These are phyloP conservation scores for Pelargonium citronellum DNA, from an alignment of 441 rosid species.

Conservation along the genomic window DNA sequence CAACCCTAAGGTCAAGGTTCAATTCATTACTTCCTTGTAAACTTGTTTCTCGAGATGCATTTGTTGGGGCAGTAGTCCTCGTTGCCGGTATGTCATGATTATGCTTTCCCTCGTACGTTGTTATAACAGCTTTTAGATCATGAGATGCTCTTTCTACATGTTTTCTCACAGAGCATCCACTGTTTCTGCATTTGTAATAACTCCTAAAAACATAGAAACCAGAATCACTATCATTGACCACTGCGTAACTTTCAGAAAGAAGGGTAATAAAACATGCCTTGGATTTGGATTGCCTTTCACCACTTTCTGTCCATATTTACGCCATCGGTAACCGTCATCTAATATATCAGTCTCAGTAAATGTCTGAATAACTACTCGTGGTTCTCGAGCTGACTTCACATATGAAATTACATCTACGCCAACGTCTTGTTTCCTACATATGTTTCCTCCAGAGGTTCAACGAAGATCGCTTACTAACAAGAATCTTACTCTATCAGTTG, in stretches of 20 bases:
- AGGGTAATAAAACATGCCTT: neutral
- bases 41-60: too few species aligned
- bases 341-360: slow-evolving; percentile 68
- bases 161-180: slow-evolving; percentile 59
- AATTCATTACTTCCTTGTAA: too few species aligned
- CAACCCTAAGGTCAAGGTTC: too few species aligned
- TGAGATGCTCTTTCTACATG: slow-evolving; percentile 70
- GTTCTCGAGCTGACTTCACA: slow-evolving; percentile 53
- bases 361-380: slow-evolving; percentile 61
- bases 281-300: too few species aligned
- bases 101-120: slow-evolving; percentile 82
- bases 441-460: too few species aligned
- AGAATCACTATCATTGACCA: slow-evolving; percentile 18
- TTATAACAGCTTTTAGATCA: slow-evolving; percentile 55
- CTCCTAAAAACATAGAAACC: slow-evolving; percentile 48
- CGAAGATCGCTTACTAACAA: too few species aligned
- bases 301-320: slow-evolving; percentile 69
- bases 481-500: neutral
- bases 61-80: too few species aligned
- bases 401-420: slow-evolving; percentile 67
- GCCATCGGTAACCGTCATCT: slow-evolving; percentile 96
- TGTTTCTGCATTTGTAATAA: slow-evolving; percentile 83
- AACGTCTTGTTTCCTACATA: slow-evolving; percentile 63
- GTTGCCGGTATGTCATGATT: slow-evolving; percentile 35
- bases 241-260: neutral